A percentile compares a stretch with the other conserved stretches of the same genome.
phyloP scores from a whole-genome alignment of 2,329 filamentous ascomycete genomes.

The Hortaea werneckii region DNA sequence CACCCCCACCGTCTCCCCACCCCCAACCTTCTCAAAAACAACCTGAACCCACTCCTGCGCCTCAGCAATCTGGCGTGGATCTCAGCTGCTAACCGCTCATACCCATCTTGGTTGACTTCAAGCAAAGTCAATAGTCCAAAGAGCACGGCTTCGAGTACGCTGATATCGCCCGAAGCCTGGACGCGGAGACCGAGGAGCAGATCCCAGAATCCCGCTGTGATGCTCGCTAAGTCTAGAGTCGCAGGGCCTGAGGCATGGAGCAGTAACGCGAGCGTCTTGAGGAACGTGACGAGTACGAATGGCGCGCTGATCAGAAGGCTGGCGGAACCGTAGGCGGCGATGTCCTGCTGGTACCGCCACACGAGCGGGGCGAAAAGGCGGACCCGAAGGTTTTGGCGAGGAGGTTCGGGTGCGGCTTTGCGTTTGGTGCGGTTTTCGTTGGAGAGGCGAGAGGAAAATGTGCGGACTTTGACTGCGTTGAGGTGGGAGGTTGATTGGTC shows the following conservation, averaged over 20 bases:
- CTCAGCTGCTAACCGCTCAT: conserved; percentile 59
- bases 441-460: conserved; percentile 69
- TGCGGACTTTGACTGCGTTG: conserved; percentile 76
- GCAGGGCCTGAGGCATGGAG: conserved; percentile 75
- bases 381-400: conserved; percentile 65
- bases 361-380: conserved; percentile 81
- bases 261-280: conserved; percentile 77
- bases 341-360: conserved; percentile 47
- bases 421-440: conserved; percentile 45
- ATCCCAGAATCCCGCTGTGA: conserved; percentile 77
- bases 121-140: conserved; percentile 71
- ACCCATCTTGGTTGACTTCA: conserved; percentile 62
- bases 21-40: conserved; percentile 52
- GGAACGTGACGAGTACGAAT: conserved; percentile 64
- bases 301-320: conserved; percentile 61
- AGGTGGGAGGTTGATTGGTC: conserved; percentile 66
- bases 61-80: conserved; percentile 73
- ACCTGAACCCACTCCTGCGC: conserved; percentile 74
- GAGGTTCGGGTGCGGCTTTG: conserved; percentile 56
- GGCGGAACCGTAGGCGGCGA: conserved; percentile 21
- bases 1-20: conserved; percentile 28
- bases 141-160: conserved; percentile 63
- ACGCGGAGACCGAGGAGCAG: conserved; percentile 65
- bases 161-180: conserved; percentile 32
- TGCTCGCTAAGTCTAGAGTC: conserved; percentile 62